Evolutionary conservation across 208 protist species (phyloP).

Genomic region (Leishmania turanica): DNA sequence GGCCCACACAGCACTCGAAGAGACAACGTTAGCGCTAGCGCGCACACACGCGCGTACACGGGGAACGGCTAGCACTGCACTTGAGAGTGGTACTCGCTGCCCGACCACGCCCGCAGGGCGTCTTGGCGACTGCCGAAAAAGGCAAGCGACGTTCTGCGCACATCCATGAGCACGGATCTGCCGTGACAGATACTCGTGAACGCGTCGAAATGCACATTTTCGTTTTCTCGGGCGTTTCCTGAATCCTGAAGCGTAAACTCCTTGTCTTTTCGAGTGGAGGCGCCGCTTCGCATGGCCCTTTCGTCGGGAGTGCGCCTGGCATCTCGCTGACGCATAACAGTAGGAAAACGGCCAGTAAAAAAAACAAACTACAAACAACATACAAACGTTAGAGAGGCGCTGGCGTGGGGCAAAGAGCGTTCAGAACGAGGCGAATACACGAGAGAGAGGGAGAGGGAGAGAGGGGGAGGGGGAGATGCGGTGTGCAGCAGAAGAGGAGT

Average conservation of each 20-base stretch:
- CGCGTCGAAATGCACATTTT: neutral
- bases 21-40: neutral
- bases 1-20: neutral
- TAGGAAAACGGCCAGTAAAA: slow-evolving; percentile 3
- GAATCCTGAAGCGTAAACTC: neutral
- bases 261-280: neutral
- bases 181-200: neutral
- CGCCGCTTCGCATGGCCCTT: neutral
- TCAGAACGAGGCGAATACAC: neutral
- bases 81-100: neutral
- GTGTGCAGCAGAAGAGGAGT: neutral
- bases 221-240: neutral
- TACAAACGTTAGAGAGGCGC: neutral
- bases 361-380: neutral
- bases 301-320: neutral
- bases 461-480: slow-evolving; percentile 10
- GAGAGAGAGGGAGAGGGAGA: neutral
- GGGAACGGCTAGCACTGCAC: neutral
- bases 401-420: neutral
- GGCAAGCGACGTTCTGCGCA: neutral
- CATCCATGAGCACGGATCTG: neutral
- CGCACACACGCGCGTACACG: neutral
- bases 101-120: neutral
- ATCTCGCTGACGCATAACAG: neutral
- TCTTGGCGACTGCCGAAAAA: neutral